Evolutionary conservation across 306 rosid genomes (phyloP).

Genomic region (Benincasa hispida): DNA sequence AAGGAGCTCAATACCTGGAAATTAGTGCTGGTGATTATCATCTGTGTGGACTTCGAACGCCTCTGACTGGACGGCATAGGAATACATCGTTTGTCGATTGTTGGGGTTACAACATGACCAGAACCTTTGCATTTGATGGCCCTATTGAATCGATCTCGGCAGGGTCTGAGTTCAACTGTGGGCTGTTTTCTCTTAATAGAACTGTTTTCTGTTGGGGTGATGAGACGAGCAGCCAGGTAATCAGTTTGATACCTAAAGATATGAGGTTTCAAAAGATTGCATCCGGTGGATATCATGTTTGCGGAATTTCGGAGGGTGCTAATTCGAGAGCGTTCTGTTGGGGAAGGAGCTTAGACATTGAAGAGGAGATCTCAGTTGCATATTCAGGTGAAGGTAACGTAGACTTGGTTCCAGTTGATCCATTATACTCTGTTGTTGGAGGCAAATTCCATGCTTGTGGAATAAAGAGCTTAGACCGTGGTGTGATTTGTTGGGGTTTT

Average conservation of each 20-base stretch:
- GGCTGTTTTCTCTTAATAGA: constrained; percentile 66
- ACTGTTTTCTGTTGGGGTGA: constrained; percentile 89
- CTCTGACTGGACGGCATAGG: constrained; percentile 46
- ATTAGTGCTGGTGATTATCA: constrained; percentile 95
- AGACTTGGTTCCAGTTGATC: constrained; percentile 58
- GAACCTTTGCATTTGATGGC: constrained; percentile 58
- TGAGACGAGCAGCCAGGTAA: constrained; percentile 54
- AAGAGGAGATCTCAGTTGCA: constrained; percentile 50
- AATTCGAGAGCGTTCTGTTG: constrained; percentile 57
- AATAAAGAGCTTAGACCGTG: constrained; percentile 55
- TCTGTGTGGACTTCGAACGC: constrained; percentile 60
- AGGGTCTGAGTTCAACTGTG: constrained; percentile 82
- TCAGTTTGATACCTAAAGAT: constrained; percentile 35
- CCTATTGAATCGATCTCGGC: constrained; percentile 68
- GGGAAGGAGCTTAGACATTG: constrained; percentile 71
- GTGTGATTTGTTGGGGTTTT: constrained; percentile 84
- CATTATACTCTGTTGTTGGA: constrained; percentile 71
- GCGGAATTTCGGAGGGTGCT: constrained; percentile 66
- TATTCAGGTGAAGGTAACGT: constrained; percentile 45
- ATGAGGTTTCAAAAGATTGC: constrained; percentile 58
- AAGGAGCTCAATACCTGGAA: constrained; percentile 56
- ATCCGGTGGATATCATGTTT: constrained; percentile 84
- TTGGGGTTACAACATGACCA: constrained; percentile 95
- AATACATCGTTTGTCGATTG: constrained; percentile 68
- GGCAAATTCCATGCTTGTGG: constrained; percentile 96